Percentiles rank a stretch among this genome's conserved stretches.
Conservation (phyloP, 108 stramenopile genomes). For the Schizochytrium sp. region DNA sequence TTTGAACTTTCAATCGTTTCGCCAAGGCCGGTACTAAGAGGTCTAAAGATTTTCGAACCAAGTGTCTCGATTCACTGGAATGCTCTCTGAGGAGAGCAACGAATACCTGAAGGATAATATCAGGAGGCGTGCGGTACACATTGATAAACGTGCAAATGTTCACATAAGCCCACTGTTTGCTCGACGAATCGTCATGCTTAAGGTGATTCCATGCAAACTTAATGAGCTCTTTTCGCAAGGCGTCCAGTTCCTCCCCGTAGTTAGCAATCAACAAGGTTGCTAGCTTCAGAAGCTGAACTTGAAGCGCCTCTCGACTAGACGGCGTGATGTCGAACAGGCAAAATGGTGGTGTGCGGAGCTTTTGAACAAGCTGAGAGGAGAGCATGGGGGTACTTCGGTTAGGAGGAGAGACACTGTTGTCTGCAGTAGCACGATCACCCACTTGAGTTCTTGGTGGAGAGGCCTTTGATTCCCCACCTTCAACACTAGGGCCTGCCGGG, state of each 20-base stretch:
- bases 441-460: too few relatives aligned
- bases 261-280: slow-evolving; percentile 84
- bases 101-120: slow-evolving; percentile 88
- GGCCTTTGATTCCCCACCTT: too few relatives aligned
- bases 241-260: slow-evolving; percentile 74
- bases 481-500: too few relatives aligned
- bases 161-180: slow-evolving; percentile 91
- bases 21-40: slow-evolving; percentile 86
- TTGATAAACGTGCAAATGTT: slow-evolving; percentile 85
- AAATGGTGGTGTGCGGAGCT: not conserved
- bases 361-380: not conserved
- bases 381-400: not conserved
- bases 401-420: not conserved
- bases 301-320: slow-evolving; percentile 64
- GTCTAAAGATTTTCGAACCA: slow-evolving; percentile 83
- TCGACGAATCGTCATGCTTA: slow-evolving; percentile 83
- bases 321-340: not conserved
- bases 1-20: slow-evolving; percentile 73
- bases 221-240: slow-evolving; percentile 83
- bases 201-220: slow-evolving; percentile 89
- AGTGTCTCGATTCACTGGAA: slow-evolving; percentile 84
- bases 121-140: slow-evolving; percentile 84
- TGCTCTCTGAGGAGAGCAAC: slow-evolving; percentile 82
- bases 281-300: slow-evolving; percentile 88
- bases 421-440: not conserved